phyloP scores from a whole-genome alignment of 2,329 filamentous ascomycete genomes.

The Aspergillus udagawae region DNA sequence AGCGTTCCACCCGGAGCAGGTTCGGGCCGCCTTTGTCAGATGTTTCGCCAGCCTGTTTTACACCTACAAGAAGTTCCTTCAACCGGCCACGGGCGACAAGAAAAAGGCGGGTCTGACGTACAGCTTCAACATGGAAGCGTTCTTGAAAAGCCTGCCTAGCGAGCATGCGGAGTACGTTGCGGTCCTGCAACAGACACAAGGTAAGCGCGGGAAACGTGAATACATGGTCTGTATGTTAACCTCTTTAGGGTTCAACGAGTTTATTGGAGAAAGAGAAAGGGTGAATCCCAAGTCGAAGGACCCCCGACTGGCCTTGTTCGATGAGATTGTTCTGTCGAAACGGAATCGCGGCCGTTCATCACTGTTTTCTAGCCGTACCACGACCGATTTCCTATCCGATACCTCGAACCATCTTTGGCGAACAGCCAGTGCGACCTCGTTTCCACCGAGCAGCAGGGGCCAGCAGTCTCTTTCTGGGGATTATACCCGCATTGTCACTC shows the following conservation, averaged over 20 bases:
- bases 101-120: constrained; percentile 61
- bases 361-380: constrained; percentile 49
- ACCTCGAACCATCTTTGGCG: constrained; percentile 62
- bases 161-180: constrained; percentile 63
- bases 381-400: constrained; percentile 57
- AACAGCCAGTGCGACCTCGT: constrained; percentile 56
- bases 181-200: constrained; percentile 62
- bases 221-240: constrained; percentile 6
- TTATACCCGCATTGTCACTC: constrained; percentile 48
- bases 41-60: constrained; percentile 67
- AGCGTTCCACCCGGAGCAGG: constrained; percentile 63
- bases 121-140: constrained; percentile 64
- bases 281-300: constrained; percentile 50
- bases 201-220: constrained; percentile 24
- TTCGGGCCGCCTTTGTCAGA: constrained; percentile 64
- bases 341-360: constrained; percentile 57
- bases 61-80: constrained; percentile 62
- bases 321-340: constrained; percentile 62
- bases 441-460: constrained; percentile 49
- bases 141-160: constrained; percentile 59
- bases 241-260: constrained; percentile 55
- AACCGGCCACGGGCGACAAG: constrained; percentile 56
- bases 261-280: constrained; percentile 60
- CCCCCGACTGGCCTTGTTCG: constrained; percentile 57
- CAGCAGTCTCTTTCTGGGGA: constrained; percentile 45